A percentile compares a stretch with the other conserved stretches of the same genome.
phyloP scores from a whole-genome alignment of 805 yeast genomes.

The Nakazawaea holstii region DNA sequence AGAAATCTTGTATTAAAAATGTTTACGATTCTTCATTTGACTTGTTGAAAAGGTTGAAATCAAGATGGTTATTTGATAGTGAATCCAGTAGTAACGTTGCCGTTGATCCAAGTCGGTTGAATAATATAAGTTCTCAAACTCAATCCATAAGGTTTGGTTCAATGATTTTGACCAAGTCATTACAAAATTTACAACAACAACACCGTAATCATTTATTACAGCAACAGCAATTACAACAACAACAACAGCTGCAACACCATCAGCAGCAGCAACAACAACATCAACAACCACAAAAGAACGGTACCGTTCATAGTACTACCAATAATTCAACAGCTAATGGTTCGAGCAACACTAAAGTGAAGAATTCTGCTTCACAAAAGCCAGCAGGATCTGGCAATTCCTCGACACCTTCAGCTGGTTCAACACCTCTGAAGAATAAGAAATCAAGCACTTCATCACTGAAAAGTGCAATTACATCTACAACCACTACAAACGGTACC shows the following conservation, averaged over 20 bases:
- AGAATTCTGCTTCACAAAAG: neutral
- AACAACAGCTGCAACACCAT: constrained; percentile 26
- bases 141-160: constrained; percentile 90
- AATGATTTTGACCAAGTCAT: constrained; percentile 82
- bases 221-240: constrained; percentile 24
- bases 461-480: neutral
- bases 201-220: constrained; percentile 21
- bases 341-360: neutral
- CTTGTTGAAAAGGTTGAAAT: constrained; percentile 34
- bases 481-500: neutral
- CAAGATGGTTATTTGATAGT: constrained; percentile 44
- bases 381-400: constrained; percentile 11
- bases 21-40: constrained; percentile 30
- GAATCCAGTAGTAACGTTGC: constrained; percentile 31
- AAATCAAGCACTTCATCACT: neutral
- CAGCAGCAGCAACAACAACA: constrained; percentile 24
- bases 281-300: constrained; percentile 15
- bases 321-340: constrained; percentile 4
- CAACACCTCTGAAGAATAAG: constrained; percentile 1
- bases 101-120: constrained; percentile 72
- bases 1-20: constrained; percentile 18
- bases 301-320: neutral
- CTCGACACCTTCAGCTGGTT: neutral
- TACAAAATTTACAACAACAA: constrained; percentile 36
- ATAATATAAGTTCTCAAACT: constrained; percentile 78